Evolutionary conservation across 768 basidiomycete species (phyloP).

Genomic region (Phallus indusiatus): DNA sequence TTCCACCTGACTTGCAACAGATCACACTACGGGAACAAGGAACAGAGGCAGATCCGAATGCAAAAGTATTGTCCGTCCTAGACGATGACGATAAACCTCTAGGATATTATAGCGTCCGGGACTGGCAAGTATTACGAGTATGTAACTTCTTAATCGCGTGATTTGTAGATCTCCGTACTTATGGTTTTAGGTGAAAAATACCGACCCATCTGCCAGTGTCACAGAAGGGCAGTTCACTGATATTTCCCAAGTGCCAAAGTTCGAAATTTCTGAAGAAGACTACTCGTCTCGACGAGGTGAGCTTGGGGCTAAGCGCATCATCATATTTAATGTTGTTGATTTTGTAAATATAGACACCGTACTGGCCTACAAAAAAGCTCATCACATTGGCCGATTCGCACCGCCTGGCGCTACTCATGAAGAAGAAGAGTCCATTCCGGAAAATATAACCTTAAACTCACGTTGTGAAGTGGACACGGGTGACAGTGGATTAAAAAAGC

Average conservation of each 20-base stretch:
- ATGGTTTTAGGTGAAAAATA: conserved; percentile 52
- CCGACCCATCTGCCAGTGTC: conserved; percentile 58
- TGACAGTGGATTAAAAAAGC: conserved; percentile 53
- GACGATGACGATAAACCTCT: conserved; percentile 59
- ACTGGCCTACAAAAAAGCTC: conserved; percentile 74
- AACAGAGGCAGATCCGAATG: conserved; percentile 26
- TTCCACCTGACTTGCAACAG: conserved; percentile 61
- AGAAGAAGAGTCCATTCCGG: conserved; percentile 25
- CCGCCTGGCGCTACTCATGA: conserved; percentile 20
- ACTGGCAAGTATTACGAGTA: conserved; percentile 79
- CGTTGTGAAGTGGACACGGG: conserved; percentile 77
- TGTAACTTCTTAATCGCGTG: conserved; percentile 14
- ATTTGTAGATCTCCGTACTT: not conserved
- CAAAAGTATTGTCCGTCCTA: conserved; percentile 40
- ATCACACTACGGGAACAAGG: conserved; percentile 57
- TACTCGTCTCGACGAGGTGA: conserved; percentile 76
- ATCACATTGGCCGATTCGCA: conserved; percentile 87
- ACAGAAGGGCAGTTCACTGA: conserved; percentile 80
- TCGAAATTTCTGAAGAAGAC: conserved; percentile 73
- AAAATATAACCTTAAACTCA: conserved; percentile 55
- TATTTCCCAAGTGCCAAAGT: conserved; percentile 82
- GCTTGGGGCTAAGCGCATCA: not conserved
- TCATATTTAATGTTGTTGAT: not conserved
- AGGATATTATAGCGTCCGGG: conserved; percentile 63
- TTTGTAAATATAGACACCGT: conserved; percentile 58